phyloP scores from a whole-genome alignment of 768 basidiomycete species.

The Agaricus sinodeliciosus region DNA sequence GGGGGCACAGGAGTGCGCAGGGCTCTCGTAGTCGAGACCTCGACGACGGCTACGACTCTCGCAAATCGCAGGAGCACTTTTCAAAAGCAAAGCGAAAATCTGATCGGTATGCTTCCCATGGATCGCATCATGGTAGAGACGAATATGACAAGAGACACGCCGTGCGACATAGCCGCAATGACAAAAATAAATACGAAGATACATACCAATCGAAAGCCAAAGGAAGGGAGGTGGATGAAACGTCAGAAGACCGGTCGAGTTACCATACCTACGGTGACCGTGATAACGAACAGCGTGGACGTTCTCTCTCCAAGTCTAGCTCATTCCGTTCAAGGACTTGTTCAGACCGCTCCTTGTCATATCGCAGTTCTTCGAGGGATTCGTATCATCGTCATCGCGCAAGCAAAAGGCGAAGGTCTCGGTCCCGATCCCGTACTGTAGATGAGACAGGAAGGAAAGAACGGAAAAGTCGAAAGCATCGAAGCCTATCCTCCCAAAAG shows the following conservation, averaged over 20 bases:
- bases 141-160: background rate
- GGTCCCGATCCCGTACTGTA: constrained; percentile 10
- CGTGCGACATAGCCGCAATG: background rate
- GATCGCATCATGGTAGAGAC: background rate
- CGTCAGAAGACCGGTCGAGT: background rate
- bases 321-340: constrained; percentile 7
- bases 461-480: constrained; percentile 13
- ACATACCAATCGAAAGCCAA: background rate
- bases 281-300: background rate
- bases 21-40: background rate
- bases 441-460: constrained; percentile 9
- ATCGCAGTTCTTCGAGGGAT: constrained; percentile 1
- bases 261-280: background rate
- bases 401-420: constrained; percentile 12
- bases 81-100: background rate
- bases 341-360: constrained; percentile 2
- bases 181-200: background rate
- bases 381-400: constrained; percentile 7
- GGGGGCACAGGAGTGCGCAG: background rate
- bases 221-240: background rate
- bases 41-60: background rate
- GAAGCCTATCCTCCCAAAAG: constrained; percentile 21
- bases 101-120: background rate
- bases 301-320: constrained; percentile 11
- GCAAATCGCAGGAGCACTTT: background rate